Conservation (phyloP, 2,329 filamentous ascomycete genomes). For the Colletotrichum sp. region DNA sequence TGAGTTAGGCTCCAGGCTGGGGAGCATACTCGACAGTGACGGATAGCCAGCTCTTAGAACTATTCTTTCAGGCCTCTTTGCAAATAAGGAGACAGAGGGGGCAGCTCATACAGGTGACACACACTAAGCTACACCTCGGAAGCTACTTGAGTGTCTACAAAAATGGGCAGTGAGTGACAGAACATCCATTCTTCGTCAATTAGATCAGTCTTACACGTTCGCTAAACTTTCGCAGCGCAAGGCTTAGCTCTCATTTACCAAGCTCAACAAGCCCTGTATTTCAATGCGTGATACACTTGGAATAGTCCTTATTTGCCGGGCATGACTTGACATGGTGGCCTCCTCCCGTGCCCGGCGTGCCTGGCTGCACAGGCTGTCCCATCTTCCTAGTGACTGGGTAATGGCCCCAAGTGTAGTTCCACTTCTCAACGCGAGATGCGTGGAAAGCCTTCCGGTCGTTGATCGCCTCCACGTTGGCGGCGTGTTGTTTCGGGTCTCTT, state of each 20-base stretch:
- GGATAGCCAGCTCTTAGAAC: neutral
- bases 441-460: neutral
- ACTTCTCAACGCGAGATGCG: neutral
- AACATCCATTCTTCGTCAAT: fast-evolving
- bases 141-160: fast-evolving
- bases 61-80: fast-evolving
- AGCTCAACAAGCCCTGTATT: fast-evolving
- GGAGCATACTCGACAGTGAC: fast-evolving
- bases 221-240: fast-evolving
- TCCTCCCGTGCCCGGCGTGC: neutral
- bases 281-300: neutral
- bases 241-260: neutral
- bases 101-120: neutral
- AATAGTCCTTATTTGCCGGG: neutral
- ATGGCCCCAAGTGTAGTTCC: neutral
- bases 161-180: fast-evolving
- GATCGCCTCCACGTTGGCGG: neutral
- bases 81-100: fast-evolving
- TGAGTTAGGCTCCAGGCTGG: neutral
- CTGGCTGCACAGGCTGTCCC: neutral
- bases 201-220: fast-evolving
- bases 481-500: neutral
- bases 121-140: neutral
- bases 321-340: neutral
- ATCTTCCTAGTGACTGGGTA: fast-evolving